These are phyloP conservation scores for Musa beccarii DNA, from an alignment of 176 grass and related monocot species.

Conservation along the genomic window DNA sequence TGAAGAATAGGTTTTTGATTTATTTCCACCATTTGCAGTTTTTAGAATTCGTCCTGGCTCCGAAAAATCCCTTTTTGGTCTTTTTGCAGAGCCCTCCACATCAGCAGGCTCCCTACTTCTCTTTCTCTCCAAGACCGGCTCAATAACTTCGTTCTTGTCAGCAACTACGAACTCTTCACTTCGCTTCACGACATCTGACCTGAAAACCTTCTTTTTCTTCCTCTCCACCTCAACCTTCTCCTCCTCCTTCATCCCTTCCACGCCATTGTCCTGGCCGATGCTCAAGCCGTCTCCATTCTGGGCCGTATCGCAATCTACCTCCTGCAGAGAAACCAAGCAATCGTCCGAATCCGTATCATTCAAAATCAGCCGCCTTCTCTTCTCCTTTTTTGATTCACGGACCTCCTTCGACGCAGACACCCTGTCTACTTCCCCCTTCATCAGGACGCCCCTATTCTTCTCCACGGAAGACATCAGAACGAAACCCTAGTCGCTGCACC, in stretches of 20 bases:
- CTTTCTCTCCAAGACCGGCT: conserved; percentile 25
- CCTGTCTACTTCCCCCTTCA: not conserved
- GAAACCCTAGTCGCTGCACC: not conserved
- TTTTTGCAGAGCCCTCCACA: conserved; percentile 26
- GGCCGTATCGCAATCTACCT: not conserved
- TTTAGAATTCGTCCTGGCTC: conserved; percentile 18
- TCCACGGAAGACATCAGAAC: not conserved
- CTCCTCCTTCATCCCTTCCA: not conserved
- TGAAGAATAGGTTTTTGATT: conserved; percentile 9
- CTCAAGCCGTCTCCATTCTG: not conserved
- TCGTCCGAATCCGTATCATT: conserved; percentile 5
- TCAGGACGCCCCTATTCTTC: not conserved
- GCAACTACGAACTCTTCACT: conserved; percentile 30
- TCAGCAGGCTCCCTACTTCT: conserved; percentile 23
- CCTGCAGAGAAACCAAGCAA: not conserved
- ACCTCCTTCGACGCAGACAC: not conserved
- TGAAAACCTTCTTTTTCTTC: conserved; percentile 33
- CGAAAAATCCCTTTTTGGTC: conserved; percentile 25
- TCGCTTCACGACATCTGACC: conserved; percentile 33
- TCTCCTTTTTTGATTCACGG: not conserved
- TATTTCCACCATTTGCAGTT: not conserved
- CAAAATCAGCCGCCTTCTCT: conserved; percentile 1
- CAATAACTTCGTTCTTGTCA: conserved; percentile 38
- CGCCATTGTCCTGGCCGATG: not conserved
- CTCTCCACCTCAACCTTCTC: not conserved